phyloP scores from a whole-genome alignment of 1,284 basidiomycete genomes.

The Sanguinoderma infundibulare region DNA sequence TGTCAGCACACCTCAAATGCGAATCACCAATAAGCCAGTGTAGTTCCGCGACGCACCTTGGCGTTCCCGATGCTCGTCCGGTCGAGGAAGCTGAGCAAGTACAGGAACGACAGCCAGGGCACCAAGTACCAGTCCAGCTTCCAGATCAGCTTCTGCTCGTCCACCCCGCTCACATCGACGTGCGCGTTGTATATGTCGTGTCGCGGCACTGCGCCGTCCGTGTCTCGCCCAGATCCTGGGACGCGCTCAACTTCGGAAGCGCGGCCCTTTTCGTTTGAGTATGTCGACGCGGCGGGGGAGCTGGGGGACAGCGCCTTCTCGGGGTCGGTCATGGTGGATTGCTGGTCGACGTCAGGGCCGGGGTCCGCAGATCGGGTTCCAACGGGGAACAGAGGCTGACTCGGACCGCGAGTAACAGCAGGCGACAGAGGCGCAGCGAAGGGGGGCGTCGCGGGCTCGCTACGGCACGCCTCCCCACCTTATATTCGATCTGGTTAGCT shows the following conservation, averaged over 20 bases:
- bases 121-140: conserved; percentile 69
- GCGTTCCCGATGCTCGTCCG: conserved; percentile 85
- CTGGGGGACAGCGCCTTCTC: conserved; percentile 11
- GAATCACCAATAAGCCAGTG: too few species aligned
- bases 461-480: neutral
- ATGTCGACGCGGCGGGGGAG: conserved; percentile 16
- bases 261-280: conserved; percentile 32
- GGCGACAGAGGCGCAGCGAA: neutral
- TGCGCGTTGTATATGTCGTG: conserved; percentile 51
- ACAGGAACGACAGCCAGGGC: conserved; percentile 75
- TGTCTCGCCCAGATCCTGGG: conserved; percentile 13
- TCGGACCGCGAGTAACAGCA: too few species aligned
- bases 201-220: conserved; percentile 18
- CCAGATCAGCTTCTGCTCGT: conserved; percentile 66
- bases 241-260: conserved; percentile 24
- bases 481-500: neutral
- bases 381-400: too few species aligned
- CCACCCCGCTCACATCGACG: conserved; percentile 56
- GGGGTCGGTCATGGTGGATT: conserved; percentile 8
- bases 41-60: conserved; percentile 49
- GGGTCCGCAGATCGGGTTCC: neutral
- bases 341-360: neutral
- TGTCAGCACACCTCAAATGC: neutral
- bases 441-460: neutral
- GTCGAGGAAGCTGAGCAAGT: conserved; percentile 77